phyloP scores from a whole-genome alignment of 805 yeast genomes.

The Lachancea lanzarotensis region DNA sequence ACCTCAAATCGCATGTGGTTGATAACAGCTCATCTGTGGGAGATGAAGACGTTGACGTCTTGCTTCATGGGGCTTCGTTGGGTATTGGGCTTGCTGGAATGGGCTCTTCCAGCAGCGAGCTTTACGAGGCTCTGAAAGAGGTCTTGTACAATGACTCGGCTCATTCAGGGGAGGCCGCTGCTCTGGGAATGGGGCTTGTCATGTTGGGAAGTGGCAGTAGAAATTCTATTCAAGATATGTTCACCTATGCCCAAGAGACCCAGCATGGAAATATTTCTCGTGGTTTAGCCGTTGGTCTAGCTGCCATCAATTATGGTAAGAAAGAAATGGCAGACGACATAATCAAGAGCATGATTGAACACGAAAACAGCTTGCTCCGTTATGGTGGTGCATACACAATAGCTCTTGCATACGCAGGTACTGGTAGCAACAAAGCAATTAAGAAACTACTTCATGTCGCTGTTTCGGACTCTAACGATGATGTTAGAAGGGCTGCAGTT shows the following conservation, averaged over 20 bases:
- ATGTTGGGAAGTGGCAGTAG: slow-evolving; percentile 87
- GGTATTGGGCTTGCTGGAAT: slow-evolving; percentile 96
- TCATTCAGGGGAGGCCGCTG: slow-evolving; percentile 93
- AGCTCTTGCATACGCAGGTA: slow-evolving; percentile 95
- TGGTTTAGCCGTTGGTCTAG: slow-evolving; percentile 86
- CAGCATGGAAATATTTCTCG: slow-evolving; percentile 93
- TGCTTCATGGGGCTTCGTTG: slow-evolving; percentile 90
- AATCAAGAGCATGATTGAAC: slow-evolving; percentile 59
- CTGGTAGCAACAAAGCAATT: slow-evolving; percentile 84
- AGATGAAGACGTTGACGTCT: slow-evolving; percentile 66
- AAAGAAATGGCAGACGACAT: slow-evolving; percentile 71
- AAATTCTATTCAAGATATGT: slow-evolving; percentile 67
- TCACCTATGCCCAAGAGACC: slow-evolving; percentile 87
- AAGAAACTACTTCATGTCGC: slow-evolving; percentile 84
- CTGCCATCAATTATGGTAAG: slow-evolving; percentile 76
- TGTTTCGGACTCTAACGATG: slow-evolving; percentile 93
- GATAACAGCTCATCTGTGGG: slow-evolving; percentile 56
- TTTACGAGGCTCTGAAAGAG: slow-evolving; percentile 76
- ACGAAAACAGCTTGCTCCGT: slow-evolving; percentile 78
- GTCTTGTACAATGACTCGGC: slow-evolving; percentile 88
- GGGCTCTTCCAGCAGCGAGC: slow-evolving; percentile 71
- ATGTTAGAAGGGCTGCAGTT: slow-evolving; percentile 94
- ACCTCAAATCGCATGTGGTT: slow-evolving; percentile 63
- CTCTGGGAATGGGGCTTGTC: slow-evolving; percentile 89
- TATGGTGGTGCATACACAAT: slow-evolving; percentile 94